Conservation (phyloP, 2,329 filamentous ascomycete genomes). For the Ramularia collo-cygni region DNA sequence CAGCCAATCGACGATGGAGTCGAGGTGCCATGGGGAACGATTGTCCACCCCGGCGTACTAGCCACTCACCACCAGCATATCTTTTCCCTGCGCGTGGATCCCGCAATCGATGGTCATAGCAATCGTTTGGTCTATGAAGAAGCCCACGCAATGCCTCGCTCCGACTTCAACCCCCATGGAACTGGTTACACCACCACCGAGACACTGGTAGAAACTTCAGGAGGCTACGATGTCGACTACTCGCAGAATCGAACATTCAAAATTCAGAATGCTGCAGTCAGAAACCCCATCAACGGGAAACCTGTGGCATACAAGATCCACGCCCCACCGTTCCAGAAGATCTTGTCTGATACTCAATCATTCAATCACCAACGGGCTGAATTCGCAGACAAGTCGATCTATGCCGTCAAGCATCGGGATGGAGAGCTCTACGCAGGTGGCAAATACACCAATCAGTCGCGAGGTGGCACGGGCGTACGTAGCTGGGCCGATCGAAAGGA, state of each 20-base stretch:
- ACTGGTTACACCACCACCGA: conserved; percentile 43
- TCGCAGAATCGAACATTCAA: conserved; percentile 43
- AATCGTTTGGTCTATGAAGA: conserved; percentile 47
- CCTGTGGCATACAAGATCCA: conserved; percentile 46
- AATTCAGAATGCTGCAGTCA: conserved; percentile 40
- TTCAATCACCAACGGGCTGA: conserved; percentile 53
- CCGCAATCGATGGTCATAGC: conserved; percentile 40
- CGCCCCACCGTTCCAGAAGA: conserved; percentile 44
- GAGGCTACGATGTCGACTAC: conserved; percentile 44
- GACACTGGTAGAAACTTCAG: conserved; percentile 43
- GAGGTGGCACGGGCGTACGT: conserved; percentile 43
- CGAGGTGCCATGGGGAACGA: conserved; percentile 59
- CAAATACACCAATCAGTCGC: conserved; percentile 48
- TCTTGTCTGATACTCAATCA: conserved; percentile 46
- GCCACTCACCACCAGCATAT: conserved; percentile 70
- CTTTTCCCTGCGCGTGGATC: conserved; percentile 51
- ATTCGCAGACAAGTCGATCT: conserved; percentile 53
- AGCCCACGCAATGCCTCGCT: conserved; percentile 53
- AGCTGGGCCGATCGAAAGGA: conserved; percentile 47
- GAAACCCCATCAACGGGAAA: conserved; percentile 43
- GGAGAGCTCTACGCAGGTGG: conserved; percentile 55
- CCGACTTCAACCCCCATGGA: conserved; percentile 50
- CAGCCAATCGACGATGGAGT: conserved; percentile 60
- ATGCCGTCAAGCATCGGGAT: conserved; percentile 51
- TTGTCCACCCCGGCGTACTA: conserved; percentile 63